Evolutionary conservation across 208 protist genomes (phyloP).

Genomic region (Trypanosomatidae sp.): DNA sequence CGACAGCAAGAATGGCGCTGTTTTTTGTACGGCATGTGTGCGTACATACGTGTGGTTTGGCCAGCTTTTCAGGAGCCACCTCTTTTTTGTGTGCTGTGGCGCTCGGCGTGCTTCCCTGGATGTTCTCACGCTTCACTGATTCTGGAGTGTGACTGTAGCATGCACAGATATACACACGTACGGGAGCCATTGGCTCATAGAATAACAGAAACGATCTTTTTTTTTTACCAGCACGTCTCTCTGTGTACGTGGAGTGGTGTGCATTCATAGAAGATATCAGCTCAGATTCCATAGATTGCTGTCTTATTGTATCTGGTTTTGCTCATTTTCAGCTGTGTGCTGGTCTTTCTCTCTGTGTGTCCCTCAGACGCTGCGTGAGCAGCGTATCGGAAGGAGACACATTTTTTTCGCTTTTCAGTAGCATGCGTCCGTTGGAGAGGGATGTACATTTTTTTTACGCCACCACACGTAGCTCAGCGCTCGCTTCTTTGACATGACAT

Average conservation of each 20-base stretch:
- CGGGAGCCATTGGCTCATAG: not conserved
- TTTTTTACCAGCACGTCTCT: not conserved
- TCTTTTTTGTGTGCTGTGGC: slow-evolving; percentile 16
- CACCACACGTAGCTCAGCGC: not conserved
- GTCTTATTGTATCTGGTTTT: slow-evolving; percentile 16
- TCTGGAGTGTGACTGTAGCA: not conserved
- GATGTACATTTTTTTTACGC: not conserved
- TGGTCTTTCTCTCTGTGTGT: slow-evolving; percentile 59
- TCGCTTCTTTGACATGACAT: not conserved
- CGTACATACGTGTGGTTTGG: not conserved
- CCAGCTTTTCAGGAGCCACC: slow-evolving; percentile 1
- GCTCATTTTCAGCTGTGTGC: slow-evolving; percentile 45
- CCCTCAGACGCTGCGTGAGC: not conserved
- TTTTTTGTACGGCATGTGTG: not conserved
- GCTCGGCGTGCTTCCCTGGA: not conserved
- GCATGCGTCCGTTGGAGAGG: not conserved
- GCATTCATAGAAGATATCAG: slow-evolving; percentile 8
- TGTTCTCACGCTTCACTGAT: no score
- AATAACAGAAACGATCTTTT: not conserved
- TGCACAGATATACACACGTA: not conserved
- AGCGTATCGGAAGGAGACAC: not conserved
- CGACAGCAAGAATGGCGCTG: not conserved
- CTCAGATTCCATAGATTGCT: slow-evolving; percentile 15
- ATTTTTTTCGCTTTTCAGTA: not conserved
- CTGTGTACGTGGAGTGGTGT: not conserved